These are phyloP conservation scores for Hanseniaspora occidentalis DNA, from an alignment of 805 yeast genomes.

Conservation along the genomic window DNA sequence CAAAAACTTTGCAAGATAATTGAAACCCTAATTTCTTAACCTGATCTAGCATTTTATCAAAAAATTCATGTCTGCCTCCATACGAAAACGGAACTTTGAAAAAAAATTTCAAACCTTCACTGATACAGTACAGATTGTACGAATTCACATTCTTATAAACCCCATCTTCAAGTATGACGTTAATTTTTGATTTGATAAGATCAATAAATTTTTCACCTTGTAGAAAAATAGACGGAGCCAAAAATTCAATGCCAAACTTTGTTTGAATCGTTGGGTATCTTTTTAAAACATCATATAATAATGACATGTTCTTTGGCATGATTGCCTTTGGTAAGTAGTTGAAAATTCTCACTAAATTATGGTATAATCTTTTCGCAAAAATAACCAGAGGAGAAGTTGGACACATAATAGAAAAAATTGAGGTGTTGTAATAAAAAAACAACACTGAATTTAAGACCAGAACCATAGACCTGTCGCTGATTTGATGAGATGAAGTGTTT, in stretches of 20 bases:
- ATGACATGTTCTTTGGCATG: conserved; percentile 7
- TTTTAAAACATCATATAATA: conserved; percentile 7
- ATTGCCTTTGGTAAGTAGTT: conserved; percentile 3
- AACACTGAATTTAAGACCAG: conserved; percentile 1
- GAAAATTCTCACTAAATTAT: not conserved
- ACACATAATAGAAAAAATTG: not conserved
- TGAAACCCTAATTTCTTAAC: conserved; percentile 20
- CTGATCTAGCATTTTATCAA: conserved; percentile 19
- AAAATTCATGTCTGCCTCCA: conserved; percentile 15
- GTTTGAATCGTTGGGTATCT: conserved; percentile 12
- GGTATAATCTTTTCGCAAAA: conserved; percentile 3
- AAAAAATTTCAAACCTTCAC: conserved; percentile 26
- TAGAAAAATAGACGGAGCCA: conserved; percentile 21
- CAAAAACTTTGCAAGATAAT: conserved; percentile 17
- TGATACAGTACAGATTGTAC: conserved; percentile 21
- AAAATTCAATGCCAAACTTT: conserved; percentile 19
- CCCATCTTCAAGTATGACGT: conserved; percentile 3
- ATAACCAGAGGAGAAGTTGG: conserved; percentile 1
- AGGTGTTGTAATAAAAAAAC: not conserved
- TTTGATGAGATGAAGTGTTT: not conserved
- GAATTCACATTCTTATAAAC: conserved; percentile 9
- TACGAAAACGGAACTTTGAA: conserved; percentile 21
- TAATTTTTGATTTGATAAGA: conserved; percentile 10
- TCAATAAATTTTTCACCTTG: conserved; percentile 22
- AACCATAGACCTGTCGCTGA: conserved; percentile 5